Evolutionary conservation across 495 filamentous ascomycete species (phyloP).

Genomic region (Letharia lupina): DNA sequence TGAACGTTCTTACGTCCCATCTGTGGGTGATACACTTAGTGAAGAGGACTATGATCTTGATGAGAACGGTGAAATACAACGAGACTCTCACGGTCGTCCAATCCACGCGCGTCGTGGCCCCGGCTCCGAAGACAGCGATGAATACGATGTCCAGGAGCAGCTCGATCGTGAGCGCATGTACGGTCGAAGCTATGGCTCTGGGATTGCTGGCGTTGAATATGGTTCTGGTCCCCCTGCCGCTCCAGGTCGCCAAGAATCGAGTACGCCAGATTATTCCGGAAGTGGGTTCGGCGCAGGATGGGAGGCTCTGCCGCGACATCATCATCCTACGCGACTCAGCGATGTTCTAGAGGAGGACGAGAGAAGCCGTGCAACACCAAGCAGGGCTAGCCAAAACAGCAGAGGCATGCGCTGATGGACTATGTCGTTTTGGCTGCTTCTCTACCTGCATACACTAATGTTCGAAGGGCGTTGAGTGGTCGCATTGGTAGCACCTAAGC

Average conservation of each 20-base stretch:
- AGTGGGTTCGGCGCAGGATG: slow-evolving; percentile 61
- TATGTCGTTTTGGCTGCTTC: not conserved
- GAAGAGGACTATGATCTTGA: slow-evolving; percentile 51
- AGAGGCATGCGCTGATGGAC: slow-evolving; percentile 26
- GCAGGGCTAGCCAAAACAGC: slow-evolving; percentile 43
- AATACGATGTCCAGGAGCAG: slow-evolving; percentile 44
- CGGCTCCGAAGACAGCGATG: slow-evolving; percentile 44
- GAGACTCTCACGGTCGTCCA: slow-evolving; percentile 37
- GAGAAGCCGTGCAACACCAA: slow-evolving; percentile 49
- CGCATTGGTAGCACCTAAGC: not conserved
- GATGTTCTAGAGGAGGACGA: slow-evolving; percentile 78
- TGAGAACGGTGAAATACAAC: slow-evolving; percentile 39
- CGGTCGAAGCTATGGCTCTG: slow-evolving; percentile 37
- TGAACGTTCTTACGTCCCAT: slow-evolving; percentile 44
- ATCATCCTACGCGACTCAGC: slow-evolving; percentile 88
- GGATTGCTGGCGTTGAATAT: slow-evolving; percentile 25
- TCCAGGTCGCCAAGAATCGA: slow-evolving; percentile 11
- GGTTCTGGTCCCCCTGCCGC: slow-evolving; percentile 28
- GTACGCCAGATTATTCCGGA: slow-evolving; percentile 45
- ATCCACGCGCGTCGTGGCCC: slow-evolving; percentile 32
- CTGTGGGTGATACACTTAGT: slow-evolving; percentile 42
- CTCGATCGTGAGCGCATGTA: slow-evolving; percentile 41
- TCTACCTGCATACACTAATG: not conserved
- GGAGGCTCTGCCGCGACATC: slow-evolving; percentile 73
- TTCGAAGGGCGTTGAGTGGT: not conserved